Evolutionary conservation across 192 early-diverging fungal genomes (phyloP).

Genomic region (Jimgerdemannia flammicorona): DNA sequence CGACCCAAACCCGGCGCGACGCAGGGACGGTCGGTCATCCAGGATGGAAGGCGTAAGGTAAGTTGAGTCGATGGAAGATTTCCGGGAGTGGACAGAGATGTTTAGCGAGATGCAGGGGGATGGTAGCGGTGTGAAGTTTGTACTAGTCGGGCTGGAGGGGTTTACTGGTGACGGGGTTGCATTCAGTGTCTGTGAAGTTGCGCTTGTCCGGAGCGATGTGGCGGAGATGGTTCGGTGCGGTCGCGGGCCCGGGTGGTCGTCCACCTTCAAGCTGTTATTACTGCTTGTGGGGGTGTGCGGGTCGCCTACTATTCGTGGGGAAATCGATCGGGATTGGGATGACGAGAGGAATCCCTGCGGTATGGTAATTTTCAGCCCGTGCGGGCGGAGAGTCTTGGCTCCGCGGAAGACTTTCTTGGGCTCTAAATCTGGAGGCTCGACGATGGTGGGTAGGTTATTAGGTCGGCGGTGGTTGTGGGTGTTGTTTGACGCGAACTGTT

Average conservation of each 20-base stretch:
- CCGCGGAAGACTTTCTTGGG: too few relatives aligned
- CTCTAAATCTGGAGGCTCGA: neutral
- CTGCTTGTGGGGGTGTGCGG: neutral
- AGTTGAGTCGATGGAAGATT: neutral
- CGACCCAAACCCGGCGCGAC: neutral
- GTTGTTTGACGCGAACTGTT: neutral
- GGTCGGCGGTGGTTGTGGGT: neutral
- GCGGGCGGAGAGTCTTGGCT: neutral
- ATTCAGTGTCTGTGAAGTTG: too few relatives aligned
- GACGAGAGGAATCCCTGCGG: neutral
- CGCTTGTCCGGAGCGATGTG: too few relatives aligned
- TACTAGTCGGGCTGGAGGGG: slow-evolving; percentile 6
- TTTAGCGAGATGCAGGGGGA: neutral
- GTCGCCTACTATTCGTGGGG: neutral
- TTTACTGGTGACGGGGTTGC: neutral
- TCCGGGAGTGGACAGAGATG: neutral
- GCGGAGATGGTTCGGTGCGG: too few relatives aligned
- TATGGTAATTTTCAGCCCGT: neutral
- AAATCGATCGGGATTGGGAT: neutral
- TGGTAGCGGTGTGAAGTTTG: neutral
- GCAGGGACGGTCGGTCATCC: neutral
- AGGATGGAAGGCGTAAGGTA: neutral
- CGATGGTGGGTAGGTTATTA: neutral
- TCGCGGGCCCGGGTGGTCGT: neutral
- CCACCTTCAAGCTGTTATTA: neutral